Percentiles rank a stretch among this genome's conserved stretches.
These are phyloP conservation scores for Amesomyces nigricolor DNA, from an alignment of 2,329 filamentous ascomycete genomes.

Conservation along the genomic window DNA sequence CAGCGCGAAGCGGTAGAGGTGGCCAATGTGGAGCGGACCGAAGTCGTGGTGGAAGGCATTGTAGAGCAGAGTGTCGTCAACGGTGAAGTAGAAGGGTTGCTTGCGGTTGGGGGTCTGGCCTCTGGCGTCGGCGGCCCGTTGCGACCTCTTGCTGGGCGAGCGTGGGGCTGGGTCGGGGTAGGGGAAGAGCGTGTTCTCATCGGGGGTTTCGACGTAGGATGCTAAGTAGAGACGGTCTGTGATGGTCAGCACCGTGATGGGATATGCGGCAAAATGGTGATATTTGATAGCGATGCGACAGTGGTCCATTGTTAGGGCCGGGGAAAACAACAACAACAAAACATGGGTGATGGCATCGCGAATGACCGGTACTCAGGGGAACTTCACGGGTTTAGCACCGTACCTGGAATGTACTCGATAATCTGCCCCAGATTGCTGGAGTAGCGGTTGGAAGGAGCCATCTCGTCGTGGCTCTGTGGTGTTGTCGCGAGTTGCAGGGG, in stretches of 20 bases:
- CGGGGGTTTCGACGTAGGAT: constrained; percentile 79
- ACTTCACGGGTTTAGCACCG: constrained; percentile 29
- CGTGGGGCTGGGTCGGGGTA: constrained; percentile 57
- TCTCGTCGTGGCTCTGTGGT: constrained; percentile 29
- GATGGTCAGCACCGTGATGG: constrained; percentile 35
- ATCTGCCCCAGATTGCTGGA: constrained; percentile 71
- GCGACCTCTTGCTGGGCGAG: constrained; percentile 71
- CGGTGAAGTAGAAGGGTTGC: constrained; percentile 87
- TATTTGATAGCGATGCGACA: constrained; percentile 22
- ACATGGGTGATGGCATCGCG: background rate
- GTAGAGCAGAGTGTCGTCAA: constrained; percentile 88
- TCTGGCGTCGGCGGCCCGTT: constrained; percentile 54
- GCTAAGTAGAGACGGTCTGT: constrained; percentile 91
- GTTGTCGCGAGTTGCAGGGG: constrained; percentile 13
- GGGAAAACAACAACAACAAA: constrained; percentile 5
- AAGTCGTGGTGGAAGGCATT: constrained; percentile 99
- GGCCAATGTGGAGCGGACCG: constrained; percentile 92
- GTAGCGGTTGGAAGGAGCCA: constrained; percentile 47
- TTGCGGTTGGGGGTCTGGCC: constrained; percentile 43
- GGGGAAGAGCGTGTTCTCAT: constrained; percentile 77
- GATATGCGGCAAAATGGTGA: constrained; percentile 24
- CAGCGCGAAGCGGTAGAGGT: constrained; percentile 93
- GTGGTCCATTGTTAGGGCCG: constrained; percentile 19
- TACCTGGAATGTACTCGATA: constrained; percentile 94
- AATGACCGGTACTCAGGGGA: background rate